Percentiles rank a stretch among this genome's conserved stretches.
phyloP scores from a whole-genome alignment of 768 basidiomycete species.

The Russula sp. region DNA sequence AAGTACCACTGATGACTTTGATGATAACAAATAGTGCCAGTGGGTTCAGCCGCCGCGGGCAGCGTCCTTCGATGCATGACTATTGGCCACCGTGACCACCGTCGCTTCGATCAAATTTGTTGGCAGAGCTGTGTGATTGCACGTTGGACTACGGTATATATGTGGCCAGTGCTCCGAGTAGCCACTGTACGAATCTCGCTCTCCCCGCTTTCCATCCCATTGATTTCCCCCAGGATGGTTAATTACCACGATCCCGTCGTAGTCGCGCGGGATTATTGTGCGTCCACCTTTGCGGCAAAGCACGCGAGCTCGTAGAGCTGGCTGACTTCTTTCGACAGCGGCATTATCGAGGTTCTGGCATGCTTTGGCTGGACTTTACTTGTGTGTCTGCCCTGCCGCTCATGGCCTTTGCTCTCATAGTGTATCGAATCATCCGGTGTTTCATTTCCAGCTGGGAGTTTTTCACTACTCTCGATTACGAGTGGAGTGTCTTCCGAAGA shows the following conservation, averaged over 20 bases:
- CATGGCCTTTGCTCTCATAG: not conserved
- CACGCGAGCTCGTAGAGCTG: not conserved
- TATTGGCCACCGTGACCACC: too few relatives aligned
- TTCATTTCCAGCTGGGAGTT: not conserved
- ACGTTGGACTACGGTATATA: not conserved
- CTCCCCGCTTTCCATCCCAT: not conserved
- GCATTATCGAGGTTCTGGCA: not conserved
- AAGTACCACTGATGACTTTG: not conserved
- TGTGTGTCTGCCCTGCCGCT: not conserved
- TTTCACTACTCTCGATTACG: not conserved
- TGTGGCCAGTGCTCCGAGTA: not conserved
- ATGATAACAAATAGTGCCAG: too few relatives aligned
- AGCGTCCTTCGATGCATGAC: too few relatives aligned
- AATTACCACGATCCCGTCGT: not conserved
- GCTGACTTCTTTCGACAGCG: not conserved
- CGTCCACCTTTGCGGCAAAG: not conserved
- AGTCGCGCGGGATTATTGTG: not conserved
- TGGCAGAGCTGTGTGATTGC: too few relatives aligned
- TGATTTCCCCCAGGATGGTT: not conserved
- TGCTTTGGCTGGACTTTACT: not conserved
- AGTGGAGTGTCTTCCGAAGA: not conserved
- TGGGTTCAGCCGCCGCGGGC: too few relatives aligned
- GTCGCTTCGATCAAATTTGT: too few relatives aligned
- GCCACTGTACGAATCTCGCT: not conserved
- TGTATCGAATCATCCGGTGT: not conserved